Evolutionary conservation across 78 protist species (phyloP), one percentile per base, ranked within the genome.

Genomic region (Anaeramoeba ignava): DNA sequence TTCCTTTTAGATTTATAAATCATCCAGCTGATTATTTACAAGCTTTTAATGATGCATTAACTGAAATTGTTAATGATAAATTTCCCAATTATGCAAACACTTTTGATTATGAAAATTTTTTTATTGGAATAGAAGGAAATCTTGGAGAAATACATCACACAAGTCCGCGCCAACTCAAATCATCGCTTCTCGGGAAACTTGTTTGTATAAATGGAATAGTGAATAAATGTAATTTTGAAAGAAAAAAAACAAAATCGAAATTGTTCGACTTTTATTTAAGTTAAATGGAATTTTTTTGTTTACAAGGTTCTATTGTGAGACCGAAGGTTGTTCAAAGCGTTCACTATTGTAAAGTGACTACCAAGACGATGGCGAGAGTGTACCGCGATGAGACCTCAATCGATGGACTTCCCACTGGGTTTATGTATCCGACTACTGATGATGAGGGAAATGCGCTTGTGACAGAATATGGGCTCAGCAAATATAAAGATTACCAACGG

Each of bases 191-290:
- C 37, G 89, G 94, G 33, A 0, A 36, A 36, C 39, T 96, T 36
- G 97, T 98, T 27, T 40, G 88, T 40, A 68, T 98, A 41, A 97
- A 97, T 68, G 99, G 99, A 40, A 96, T 98, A 80, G 96, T 95
- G 1, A 97, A 98, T 23, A 92, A 93, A 3, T 91, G 97, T 84
- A n/a, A 17, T 3, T 0, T 39, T 12, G 17, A 12, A 1, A 12
- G 84, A 37, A 3, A 1, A 1, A 1, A 39, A 38, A 78, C 82
- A 80, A 80, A 1, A 27, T 33, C 33, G 33, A 27, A 1, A 33
- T 33, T 2, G 38, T 80, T 1, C 3, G 34, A 2, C 78, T n/a
- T 38, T 33, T 33, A 8, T 12, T 41, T 3, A 34, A 40, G 0
- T 67, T 42, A 1, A 39, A 2, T 42, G n/a, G 39, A 23, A 23